phyloP scores from a whole-genome alignment of 495 filamentous ascomycete genomes.

The Physcia stellaris region DNA sequence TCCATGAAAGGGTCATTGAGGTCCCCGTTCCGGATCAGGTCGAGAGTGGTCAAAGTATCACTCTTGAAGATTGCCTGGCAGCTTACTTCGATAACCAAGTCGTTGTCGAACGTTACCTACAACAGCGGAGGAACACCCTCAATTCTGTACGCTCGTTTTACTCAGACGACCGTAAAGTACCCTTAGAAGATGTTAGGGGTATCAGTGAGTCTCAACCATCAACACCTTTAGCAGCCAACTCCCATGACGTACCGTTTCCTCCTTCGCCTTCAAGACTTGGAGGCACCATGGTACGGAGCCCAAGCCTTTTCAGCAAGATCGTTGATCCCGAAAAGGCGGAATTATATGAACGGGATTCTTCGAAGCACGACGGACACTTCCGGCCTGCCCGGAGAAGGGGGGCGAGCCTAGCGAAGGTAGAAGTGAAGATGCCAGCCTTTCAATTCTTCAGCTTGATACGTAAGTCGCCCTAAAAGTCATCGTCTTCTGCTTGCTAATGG shows the following conservation, averaged over 20 bases:
- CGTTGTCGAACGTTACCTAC: slow-evolving; percentile 71
- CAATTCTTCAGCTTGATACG: slow-evolving; percentile 90
- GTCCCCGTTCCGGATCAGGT: slow-evolving; percentile 54
- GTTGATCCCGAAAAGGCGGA: slow-evolving; percentile 34
- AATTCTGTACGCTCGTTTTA: slow-evolving; percentile 37
- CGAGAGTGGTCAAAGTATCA: slow-evolving; percentile 48
- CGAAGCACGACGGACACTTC: slow-evolving; percentile 22
- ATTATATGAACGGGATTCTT: slow-evolving; percentile 3
- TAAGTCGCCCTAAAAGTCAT: slow-evolving; percentile 24
- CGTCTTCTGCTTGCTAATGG: not conserved
- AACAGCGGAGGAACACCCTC: slow-evolving; percentile 44
- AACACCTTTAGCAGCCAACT: slow-evolving; percentile 27
- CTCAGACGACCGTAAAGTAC: slow-evolving; percentile 32
- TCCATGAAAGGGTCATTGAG: slow-evolving; percentile 85
- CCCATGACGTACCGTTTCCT: slow-evolving; percentile 6
- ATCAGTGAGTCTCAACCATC: slow-evolving; percentile 29
- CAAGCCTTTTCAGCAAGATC: slow-evolving; percentile 51
- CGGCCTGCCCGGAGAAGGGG: slow-evolving; percentile 20
- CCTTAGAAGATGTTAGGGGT: slow-evolving; percentile 51
- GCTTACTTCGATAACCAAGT: slow-evolving; percentile 90
- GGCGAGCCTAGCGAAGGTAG: slow-evolving; percentile 54
- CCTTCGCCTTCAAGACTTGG: slow-evolving; percentile 10
- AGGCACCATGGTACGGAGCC: slow-evolving; percentile 28
- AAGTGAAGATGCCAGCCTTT: slow-evolving; percentile 89
- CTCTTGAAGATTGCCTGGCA: slow-evolving; percentile 81